Percentiles rank a stretch among this genome's conserved stretches.
Evolutionary conservation across 805 yeast species (phyloP).

Genomic region (Starmerella kuoi): DNA sequence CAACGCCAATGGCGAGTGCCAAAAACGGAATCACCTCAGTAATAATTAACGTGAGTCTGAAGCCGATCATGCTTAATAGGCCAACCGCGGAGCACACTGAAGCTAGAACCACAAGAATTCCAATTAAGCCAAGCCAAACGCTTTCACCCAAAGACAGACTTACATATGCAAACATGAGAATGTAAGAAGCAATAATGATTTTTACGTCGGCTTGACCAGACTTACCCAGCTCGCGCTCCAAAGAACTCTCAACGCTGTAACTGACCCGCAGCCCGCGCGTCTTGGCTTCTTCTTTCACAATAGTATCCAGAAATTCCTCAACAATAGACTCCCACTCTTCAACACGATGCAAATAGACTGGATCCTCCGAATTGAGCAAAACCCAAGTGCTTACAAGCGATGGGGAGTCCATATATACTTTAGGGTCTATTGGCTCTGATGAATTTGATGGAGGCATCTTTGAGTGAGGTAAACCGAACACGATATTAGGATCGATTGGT

Average conservation of each 20-base stretch:
- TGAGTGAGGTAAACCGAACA: constrained; percentile 41
- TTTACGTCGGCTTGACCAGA: constrained; percentile 67
- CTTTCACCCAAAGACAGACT: constrained; percentile 72
- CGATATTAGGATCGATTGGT: constrained; percentile 59
- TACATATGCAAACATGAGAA: constrained; percentile 80
- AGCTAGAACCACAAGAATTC: constrained; percentile 65
- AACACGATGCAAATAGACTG: constrained; percentile 21
- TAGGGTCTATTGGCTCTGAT: neutral
- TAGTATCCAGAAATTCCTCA: constrained; percentile 39
- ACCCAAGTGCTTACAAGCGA: constrained; percentile 72
- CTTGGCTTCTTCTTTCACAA: constrained; percentile 37
- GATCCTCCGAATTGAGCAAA: constrained; percentile 40
- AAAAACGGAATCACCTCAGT: constrained; percentile 95
- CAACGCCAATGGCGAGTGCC: constrained; percentile 91
- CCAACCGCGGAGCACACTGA: constrained; percentile 82
- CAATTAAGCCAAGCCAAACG: constrained; percentile 68
- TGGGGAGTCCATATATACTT: constrained; percentile 42
- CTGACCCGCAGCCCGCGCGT: constrained; percentile 47
- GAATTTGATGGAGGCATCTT: neutral
- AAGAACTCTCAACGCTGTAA: constrained; percentile 71
- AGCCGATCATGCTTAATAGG: constrained; percentile 56
- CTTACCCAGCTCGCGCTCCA: constrained; percentile 71
- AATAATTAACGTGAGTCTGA: constrained; percentile 78
- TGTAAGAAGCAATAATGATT: constrained; percentile 60
- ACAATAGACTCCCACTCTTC: constrained; percentile 61